Evolutionary conservation across 2,329 filamentous ascomycete species (phyloP).

Genomic region (Xylaria sp.): DNA sequence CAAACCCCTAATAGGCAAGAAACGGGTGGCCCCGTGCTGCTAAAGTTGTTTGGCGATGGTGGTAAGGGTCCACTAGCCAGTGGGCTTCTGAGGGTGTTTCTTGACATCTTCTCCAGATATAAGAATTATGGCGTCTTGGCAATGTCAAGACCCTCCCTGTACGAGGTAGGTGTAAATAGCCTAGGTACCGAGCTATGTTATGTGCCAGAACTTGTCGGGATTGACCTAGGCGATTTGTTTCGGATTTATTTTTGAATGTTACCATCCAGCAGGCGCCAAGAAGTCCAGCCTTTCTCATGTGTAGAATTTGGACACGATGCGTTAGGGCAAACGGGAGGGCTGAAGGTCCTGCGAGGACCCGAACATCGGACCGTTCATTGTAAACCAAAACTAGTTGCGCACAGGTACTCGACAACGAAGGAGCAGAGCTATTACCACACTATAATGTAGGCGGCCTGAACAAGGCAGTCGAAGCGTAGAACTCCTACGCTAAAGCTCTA

Average conservation of each 20-base stretch:
- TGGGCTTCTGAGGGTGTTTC: constrained; percentile 13
- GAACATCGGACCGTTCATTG: constrained; percentile 1
- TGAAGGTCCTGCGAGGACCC: not conserved
- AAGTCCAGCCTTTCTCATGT: not conserved
- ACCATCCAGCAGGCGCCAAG: constrained; percentile 1
- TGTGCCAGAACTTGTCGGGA: not conserved
- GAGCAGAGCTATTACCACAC: constrained; percentile 11
- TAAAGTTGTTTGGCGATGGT: constrained; percentile 17
- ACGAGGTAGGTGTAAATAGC: constrained; percentile 9
- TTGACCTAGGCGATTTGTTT: constrained; percentile 5
- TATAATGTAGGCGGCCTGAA: not conserved
- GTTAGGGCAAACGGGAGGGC: constrained; percentile 19
- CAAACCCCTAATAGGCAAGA: not conserved
- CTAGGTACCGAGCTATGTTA: constrained; percentile 5
- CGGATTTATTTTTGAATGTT: constrained; percentile 8
- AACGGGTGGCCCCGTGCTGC: constrained; percentile 26
- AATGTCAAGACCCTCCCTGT: constrained; percentile 9
- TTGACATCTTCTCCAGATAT: constrained; percentile 22
- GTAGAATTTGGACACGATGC: constrained; percentile 4
- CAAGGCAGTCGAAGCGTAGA: constrained; percentile 8
- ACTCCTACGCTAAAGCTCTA: not conserved
- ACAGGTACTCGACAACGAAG: not conserved
- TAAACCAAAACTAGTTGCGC: constrained; percentile 5
- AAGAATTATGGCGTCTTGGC: constrained; percentile 27
- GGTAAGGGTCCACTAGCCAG: constrained; percentile 18